These are phyloP conservation scores for Protomyces arabidopsidicola DNA, from an alignment of 1,139 yeast species.

Conservation along the genomic window DNA sequence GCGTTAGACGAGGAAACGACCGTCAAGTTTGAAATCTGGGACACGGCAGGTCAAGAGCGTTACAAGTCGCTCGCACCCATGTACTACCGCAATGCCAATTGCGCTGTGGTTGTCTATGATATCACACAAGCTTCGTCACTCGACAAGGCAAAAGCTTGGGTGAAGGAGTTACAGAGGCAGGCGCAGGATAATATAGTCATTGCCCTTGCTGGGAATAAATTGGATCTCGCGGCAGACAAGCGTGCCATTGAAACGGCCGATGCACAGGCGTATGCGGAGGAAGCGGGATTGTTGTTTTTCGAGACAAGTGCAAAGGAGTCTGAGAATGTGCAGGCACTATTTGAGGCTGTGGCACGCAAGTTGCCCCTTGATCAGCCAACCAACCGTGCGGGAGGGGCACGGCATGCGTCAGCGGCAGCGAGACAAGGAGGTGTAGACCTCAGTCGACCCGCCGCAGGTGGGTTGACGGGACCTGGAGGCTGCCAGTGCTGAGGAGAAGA, in stretches of 20 bases:
- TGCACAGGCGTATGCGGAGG: constrained; percentile 59
- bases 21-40: constrained; percentile 54
- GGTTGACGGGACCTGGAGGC: constrained; percentile 24
- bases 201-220: constrained; percentile 77
- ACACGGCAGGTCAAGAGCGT: constrained; percentile 91
- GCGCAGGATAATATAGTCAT: constrained; percentile 79
- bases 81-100: constrained; percentile 84
- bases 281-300: constrained; percentile 72
- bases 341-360: constrained; percentile 58
- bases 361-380: constrained; percentile 24
- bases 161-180: constrained; percentile 86
- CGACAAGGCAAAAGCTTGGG: constrained; percentile 91
- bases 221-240: constrained; percentile 58
- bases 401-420: constrained; percentile 17
- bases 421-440: constrained; percentile 18
- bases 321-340: constrained; percentile 70
- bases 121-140: constrained; percentile 65
- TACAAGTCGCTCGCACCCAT: constrained; percentile 85
- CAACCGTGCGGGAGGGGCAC: constrained; percentile 11
- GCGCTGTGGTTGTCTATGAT: constrained; percentile 79
- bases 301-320: constrained; percentile 96
- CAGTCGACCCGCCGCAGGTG: constrained; percentile 15
- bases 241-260: constrained; percentile 49
- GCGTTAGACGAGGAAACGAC: constrained; percentile 54
- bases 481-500: constrained; percentile 8